Base-by-base conservation (phyloP, 139 green algal species). In the Asterochloris sp. region DNA sequence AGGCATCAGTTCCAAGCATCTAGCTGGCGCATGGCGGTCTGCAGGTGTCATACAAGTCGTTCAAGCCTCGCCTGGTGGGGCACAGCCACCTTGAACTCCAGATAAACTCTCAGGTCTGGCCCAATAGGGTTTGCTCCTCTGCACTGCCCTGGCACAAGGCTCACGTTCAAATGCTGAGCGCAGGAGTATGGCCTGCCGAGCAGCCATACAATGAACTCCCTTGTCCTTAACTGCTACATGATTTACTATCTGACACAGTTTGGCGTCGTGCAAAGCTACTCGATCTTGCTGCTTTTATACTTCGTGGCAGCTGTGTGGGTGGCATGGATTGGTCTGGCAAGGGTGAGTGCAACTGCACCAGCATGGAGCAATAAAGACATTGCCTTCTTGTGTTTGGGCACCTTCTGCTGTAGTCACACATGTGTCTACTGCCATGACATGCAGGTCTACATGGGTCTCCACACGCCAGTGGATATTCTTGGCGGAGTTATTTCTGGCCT, bases 141-240 rank as follows among this genome's bases (percentile, higher is more conserved):
- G 26, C 21, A 23, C 28, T 74, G 60, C 24, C n/a, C 61, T 82
- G 54, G 21, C 26, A 29, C 11, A 10, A 11, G 21, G 11, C 27
- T 26, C 26, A 24, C 63, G 21, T 16, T 19, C 28, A 74, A 78
- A 60, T 62, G 23, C 71, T 83, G n/a, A 12, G 54, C 63, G 78
- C 84, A 85, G 78, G 88, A 91, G 82, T 91, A 91, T 76, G 88
- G 88, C 47, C 73, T 92, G 28, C 88, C 88, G 60, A 86, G 76
- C 28, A 85, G 73, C 24, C 88, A 92, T 78, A 89, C 85, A 69
- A 88, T 91, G 84, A 91, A 92, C 80, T 85, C 87, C 12, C 28
- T 91, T 15, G 85, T 76, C 77, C 73, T 92, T 21, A 91, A 91
- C 80, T 91, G 84, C 73, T 85, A 86, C 54, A 27, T 73, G 1